These are phyloP conservation scores for Paecilomyces sp. DNA, from an alignment of 2,329 filamentous ascomycete species.

Conservation along the genomic window DNA sequence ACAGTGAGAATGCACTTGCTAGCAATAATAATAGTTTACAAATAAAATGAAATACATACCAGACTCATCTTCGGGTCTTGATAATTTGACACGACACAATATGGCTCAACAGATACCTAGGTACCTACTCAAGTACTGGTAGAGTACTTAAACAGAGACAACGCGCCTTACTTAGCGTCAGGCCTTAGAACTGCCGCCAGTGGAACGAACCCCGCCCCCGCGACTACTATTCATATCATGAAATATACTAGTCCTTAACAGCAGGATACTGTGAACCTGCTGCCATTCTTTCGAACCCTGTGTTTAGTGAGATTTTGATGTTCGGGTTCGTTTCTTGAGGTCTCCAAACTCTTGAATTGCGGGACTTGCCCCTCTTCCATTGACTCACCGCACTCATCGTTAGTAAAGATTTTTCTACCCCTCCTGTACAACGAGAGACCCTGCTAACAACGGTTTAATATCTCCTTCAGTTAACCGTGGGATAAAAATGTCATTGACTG, in stretches of 20 bases:
- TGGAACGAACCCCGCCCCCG: not conserved
- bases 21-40: not conserved
- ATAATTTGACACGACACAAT: not conserved
- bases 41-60: not conserved
- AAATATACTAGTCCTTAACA: not conserved
- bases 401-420: not conserved
- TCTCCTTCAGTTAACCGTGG: not conserved
- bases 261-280: not conserved
- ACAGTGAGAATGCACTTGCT: not conserved
- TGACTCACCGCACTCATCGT: not conserved
- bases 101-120: too few species aligned
- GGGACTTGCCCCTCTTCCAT: not conserved
- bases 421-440: not conserved
- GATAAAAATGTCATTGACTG: constrained; percentile 74
- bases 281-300: too few species aligned
- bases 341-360: not conserved
- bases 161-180: not conserved
- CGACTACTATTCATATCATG: not conserved
- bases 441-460: not conserved
- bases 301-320: too few species aligned
- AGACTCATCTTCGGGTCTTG: not conserved
- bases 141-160: not conserved
- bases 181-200: not conserved
- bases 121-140: not conserved
- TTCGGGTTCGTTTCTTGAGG: not conserved